These are phyloP conservation scores for Auriscalpium orientale DNA, from an alignment of 768 basidiomycete species.

Conservation along the genomic window DNA sequence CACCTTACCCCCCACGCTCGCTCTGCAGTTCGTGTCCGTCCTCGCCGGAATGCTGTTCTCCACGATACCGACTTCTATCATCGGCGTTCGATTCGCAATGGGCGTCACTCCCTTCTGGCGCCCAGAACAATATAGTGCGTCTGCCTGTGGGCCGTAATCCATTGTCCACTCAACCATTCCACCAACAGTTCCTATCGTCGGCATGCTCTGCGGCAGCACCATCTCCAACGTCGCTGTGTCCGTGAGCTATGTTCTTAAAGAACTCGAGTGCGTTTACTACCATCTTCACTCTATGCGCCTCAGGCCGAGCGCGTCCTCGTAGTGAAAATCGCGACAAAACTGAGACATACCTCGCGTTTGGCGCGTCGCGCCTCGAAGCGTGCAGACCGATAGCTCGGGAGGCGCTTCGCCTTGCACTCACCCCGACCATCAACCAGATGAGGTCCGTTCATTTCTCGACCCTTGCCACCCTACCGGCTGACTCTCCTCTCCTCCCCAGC, in stretches of 20 bases:
- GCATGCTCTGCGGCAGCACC: conserved; percentile 80
- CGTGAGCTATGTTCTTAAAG: conserved; percentile 63
- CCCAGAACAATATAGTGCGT: conserved; percentile 68
- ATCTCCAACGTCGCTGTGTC: conserved; percentile 72
- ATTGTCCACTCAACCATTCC: neutral
- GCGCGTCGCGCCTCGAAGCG: conserved; percentile 78
- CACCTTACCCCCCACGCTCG: neutral
- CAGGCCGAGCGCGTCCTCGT: neutral
- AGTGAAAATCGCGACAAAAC: conserved; percentile 83
- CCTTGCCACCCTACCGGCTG: neutral
- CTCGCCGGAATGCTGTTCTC: conserved; percentile 65
- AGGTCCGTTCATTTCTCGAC: conserved; percentile 36
- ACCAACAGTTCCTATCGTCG: conserved; percentile 66
- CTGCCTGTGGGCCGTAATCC: neutral
- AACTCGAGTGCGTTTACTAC: conserved; percentile 49
- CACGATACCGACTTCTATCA: conserved; percentile 71
- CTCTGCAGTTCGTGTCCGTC: conserved; percentile 54
- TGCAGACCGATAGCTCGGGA: conserved; percentile 73
- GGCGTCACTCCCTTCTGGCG: conserved; percentile 72
- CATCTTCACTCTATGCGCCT: neutral
- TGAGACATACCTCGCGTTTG: conserved; percentile 81
- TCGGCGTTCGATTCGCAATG: conserved; percentile 75
- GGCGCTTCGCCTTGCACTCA: conserved; percentile 70
- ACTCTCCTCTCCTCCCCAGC: conserved; percentile 26
- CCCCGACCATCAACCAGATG: conserved; percentile 83